Conservation (phyloP, 2,329 filamentous ascomycete genomes). For the Lasiodiplodia sp. region DNA sequence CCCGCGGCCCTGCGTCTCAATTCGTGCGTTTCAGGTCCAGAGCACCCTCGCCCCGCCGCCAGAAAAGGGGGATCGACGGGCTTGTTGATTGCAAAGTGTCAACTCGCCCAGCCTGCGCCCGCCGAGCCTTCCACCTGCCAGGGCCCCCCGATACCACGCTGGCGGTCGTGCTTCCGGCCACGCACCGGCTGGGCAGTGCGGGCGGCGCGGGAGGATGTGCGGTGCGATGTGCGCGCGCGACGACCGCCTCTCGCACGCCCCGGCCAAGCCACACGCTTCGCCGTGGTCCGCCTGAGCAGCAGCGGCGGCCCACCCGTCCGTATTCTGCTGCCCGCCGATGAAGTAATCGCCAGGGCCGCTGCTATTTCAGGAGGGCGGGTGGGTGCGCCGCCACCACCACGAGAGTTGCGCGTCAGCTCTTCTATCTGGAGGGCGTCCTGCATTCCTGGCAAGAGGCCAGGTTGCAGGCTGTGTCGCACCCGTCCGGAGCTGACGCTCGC, state of each 20-base stretch:
- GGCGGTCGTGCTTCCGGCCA: conserved; percentile 22
- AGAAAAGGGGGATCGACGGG: conserved; percentile 31
- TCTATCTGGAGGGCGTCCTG: conserved; percentile 1
- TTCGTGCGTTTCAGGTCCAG: conserved; percentile 28
- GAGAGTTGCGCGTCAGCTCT: conserved; percentile 12
- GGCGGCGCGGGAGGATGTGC: conserved; percentile 27
- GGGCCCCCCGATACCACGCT: conserved; percentile 17
- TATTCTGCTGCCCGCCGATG: conserved; percentile 16
- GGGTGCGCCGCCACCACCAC: conserved; percentile 19
- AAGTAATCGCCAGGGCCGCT: conserved; percentile 23
- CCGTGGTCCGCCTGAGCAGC: conserved; percentile 18
- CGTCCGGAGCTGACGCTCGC: conserved; percentile 14
- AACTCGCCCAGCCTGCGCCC: conserved; percentile 23
- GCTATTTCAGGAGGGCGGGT: conserved; percentile 26
- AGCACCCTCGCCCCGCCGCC: conserved; percentile 25
- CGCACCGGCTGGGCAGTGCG: conserved; percentile 12
- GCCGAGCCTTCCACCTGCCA: conserved; percentile 20
- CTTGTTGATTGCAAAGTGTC: conserved; percentile 29
- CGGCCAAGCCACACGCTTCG: conserved; percentile 14
- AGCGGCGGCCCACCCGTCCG: conserved; percentile 15
- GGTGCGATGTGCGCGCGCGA: conserved; percentile 22
- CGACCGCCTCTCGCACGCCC: conserved; percentile 9
- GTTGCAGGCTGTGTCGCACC: conserved; percentile 22
- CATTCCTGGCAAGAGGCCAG: conserved; percentile 27
- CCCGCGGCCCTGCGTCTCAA: conserved; percentile 27